These are phyloP conservation scores for Chlorencoelia australis DNA, from an alignment of 2,329 filamentous ascomycete species.

Conservation along the genomic window DNA sequence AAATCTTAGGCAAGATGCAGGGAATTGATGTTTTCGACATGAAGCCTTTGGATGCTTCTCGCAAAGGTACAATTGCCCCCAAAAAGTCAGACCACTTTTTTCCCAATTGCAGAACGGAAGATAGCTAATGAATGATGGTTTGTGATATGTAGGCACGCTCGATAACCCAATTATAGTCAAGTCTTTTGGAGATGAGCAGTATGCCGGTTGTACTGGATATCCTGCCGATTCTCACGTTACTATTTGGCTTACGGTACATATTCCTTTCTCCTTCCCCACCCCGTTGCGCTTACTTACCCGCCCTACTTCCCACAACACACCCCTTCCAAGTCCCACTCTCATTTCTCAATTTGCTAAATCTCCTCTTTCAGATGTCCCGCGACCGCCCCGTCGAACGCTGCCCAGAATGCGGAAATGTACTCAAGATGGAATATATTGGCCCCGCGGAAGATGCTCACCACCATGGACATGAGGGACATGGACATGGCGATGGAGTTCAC, in stretches of 20 bases:
- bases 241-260: conserved; percentile 73
- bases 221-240: conserved; percentile 88
- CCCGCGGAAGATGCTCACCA: conserved; percentile 54
- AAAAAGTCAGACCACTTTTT: too few relatives aligned
- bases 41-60: conserved; percentile 85
- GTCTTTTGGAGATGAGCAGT: conserved; percentile 92
- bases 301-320: neutral
- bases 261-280: neutral
- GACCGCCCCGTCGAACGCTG: conserved; percentile 90
- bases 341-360: neutral
- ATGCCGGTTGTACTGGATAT: conserved; percentile 88
- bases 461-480: conserved; percentile 41
- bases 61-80: conserved; percentile 71
- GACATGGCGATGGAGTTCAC: conserved; percentile 44
- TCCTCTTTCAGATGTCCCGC: conserved; percentile 56
- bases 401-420: conserved; percentile 89
- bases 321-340: neutral
- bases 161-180: conserved; percentile 84
- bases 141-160: conserved; percentile 62
- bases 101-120: conserved; percentile 2
- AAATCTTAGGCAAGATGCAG: conserved; percentile 99
- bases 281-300: neutral
- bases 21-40: conserved; percentile 97
- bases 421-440: conserved; percentile 97
- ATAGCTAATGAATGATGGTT: conserved; percentile 11